phyloP scores from a whole-genome alignment of 371 early-diverging fungal genomes.

The Saksenaea oblongispora region DNA sequence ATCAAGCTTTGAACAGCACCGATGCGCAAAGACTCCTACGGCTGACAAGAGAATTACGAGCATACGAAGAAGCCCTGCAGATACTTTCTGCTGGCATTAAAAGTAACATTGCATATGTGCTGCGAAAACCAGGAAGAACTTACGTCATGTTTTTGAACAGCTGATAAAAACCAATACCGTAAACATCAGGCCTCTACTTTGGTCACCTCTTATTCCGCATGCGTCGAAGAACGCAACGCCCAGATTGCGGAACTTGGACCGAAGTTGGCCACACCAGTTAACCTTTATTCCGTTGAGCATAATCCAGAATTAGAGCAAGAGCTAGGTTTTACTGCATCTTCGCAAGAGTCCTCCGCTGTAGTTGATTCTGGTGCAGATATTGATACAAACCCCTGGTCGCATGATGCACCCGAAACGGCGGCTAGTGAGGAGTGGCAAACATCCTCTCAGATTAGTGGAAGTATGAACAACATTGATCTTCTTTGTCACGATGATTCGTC shows the following conservation, averaged over 20 bases:
- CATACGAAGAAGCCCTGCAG: conserved; percentile 64
- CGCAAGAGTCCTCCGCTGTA: conserved; percentile 5
- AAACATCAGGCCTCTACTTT: conserved; percentile 53
- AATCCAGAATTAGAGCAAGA: conserved; percentile 47
- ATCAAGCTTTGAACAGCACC: conserved; percentile 7
- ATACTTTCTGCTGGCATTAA: conserved; percentile 64
- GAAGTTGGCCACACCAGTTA: conserved; percentile 36
- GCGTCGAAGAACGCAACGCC: conserved; percentile 47
- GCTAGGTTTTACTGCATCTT: conserved; percentile 25
- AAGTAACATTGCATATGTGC: conserved; percentile 34
- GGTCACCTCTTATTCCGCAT: conserved; percentile 48
- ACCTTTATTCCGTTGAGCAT: conserved; percentile 26
- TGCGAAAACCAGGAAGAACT: neutral
- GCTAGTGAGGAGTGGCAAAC: conserved; percentile 3
- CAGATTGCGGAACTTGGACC: conserved; percentile 33
- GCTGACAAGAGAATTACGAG: conserved; percentile 39
- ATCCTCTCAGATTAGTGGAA: conserved; percentile 2
- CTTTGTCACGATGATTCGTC: conserved; percentile 22
- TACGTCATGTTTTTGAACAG: conserved; percentile 27
- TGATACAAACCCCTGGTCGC: conserved; percentile 50
- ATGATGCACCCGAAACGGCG: conserved; percentile 12
- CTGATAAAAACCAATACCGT: conserved; percentile 54
- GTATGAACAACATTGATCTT: conserved; percentile 34
- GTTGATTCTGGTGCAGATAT: conserved; percentile 20
- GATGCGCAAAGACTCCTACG: neutral